Conservation (phyloP, 2,329 filamentous ascomycete species). For the Diplodia mutila region DNA sequence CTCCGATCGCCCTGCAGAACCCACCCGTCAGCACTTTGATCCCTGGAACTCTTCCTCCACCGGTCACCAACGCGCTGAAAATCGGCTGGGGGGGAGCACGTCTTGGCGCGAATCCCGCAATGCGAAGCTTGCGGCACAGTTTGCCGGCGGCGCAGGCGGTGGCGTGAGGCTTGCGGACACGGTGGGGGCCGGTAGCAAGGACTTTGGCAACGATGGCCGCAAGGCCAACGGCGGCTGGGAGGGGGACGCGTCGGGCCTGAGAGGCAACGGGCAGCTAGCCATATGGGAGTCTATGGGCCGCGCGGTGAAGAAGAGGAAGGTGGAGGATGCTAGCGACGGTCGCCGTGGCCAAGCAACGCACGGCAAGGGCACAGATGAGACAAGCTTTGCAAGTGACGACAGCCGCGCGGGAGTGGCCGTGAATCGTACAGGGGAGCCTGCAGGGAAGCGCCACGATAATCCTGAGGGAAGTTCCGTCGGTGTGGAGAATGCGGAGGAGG, state of each 20-base stretch:
- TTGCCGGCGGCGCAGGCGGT: conserved; percentile 57
- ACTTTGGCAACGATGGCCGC: conserved; percentile 56
- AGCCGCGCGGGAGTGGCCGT: background rate
- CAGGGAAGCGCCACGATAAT: conserved; percentile 5
- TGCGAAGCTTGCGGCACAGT: conserved; percentile 72
- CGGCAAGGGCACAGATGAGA: background rate
- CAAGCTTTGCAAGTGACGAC: background rate
- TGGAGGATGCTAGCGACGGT: conserved; percentile 31
- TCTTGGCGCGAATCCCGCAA: conserved; percentile 74
- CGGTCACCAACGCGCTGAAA: conserved; percentile 79
- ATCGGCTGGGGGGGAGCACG: conserved; percentile 61
- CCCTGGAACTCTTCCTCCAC: conserved; percentile 74
- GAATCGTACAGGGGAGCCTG: background rate
- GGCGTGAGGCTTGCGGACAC: conserved; percentile 66
- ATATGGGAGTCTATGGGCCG: conserved; percentile 38
- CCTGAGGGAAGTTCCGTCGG: background rate
- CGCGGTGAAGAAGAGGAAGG: conserved; percentile 24
- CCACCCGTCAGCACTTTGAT: conserved; percentile 56
- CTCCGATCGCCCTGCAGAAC: conserved; percentile 26
- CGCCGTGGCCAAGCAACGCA: background rate
- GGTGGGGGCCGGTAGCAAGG: conserved; percentile 65
- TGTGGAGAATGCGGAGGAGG: conserved; percentile 1
- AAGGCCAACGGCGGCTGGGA: conserved; percentile 59
- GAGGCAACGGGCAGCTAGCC: conserved; percentile 52
- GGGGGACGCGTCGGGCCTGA: conserved; percentile 52